Base-by-base conservation (phyloP, 371 early-diverging fungal species). In the Nematocida major region DNA sequence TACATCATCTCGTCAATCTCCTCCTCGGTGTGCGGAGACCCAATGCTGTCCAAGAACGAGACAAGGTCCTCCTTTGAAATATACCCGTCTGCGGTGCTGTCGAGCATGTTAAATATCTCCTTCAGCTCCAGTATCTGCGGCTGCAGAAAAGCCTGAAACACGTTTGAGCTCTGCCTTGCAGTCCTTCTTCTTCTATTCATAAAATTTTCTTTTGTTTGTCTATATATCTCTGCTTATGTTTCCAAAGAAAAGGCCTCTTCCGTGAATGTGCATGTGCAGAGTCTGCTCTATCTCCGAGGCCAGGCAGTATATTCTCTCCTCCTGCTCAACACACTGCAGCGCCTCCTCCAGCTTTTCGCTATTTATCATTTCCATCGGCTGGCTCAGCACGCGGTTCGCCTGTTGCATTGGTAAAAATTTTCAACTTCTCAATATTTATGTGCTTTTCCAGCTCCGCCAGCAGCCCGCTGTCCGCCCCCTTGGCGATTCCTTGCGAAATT, bases 141-240 rank as follows among this genome's bases (percentile, higher is more conserved):
- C 69, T 94, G 91, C 81, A 94, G 94, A 84, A 98, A 93, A 88
- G 94, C 93, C 50, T 92, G 92, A 86, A 98, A 98, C 28, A 96
- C 94, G 83, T 97, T 98, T 26, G 94, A 93, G 87, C 92, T 94
- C 81, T 95, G 81, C 51, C 85, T 68, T 42, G 65, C 65, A 13
- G 51, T 68, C 54, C 82, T 79, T 78, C 80, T 81, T 59, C 79
- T 53, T 61, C 70, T 54, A 48, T 67, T 79, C 79, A 79, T 79
- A 34, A 38, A 61, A 70, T 47, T 43, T 49, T 68, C 40, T 69
- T 57, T 79, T 67, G 78, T 59, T 54, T 7, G 28, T 76, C 54
- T 59, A 70, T 59, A 70, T 59, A 50, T 70, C 70, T 38, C 15
- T 24, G 1, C 32, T 20, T 42, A 70, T 40, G 26, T 63, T 9